A percentile compares a stretch with the other conserved stretches of the same genome.
Evolutionary conservation across 345 rosid species (phyloP).

Genomic region (Syzygium grande): DNA sequence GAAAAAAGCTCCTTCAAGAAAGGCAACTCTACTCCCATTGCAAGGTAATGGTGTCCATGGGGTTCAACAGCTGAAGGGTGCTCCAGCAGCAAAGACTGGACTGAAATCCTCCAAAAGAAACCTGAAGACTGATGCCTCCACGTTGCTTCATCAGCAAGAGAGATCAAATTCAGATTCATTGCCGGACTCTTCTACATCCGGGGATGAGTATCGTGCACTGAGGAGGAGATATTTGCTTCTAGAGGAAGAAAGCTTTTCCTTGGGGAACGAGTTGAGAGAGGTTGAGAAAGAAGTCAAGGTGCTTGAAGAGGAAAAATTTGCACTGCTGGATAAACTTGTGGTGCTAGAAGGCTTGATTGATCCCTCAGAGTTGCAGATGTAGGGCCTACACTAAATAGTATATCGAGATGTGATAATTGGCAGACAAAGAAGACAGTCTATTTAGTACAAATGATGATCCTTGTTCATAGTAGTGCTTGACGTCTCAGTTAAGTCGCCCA

Average conservation of each 20-base stretch:
- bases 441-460: neutral
- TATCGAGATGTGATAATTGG: neutral
- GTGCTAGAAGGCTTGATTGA: constrained; percentile 86
- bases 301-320: constrained; percentile 70
- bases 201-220: constrained; percentile 54
- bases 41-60: constrained; percentile 22
- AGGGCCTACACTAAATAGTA: neutral
- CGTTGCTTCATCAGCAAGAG: constrained; percentile 46
- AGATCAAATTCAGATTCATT: constrained; percentile 62
- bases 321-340: constrained; percentile 75
- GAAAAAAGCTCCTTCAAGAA: constrained; percentile 29
- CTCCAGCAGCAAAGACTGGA: constrained; percentile 12
- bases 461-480: neutral
- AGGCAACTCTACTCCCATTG: constrained; percentile 23
- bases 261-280: constrained; percentile 57
- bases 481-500: neutral
- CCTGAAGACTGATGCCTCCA: constrained; percentile 30
- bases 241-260: constrained; percentile 63
- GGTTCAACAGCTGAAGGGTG: constrained; percentile 14
- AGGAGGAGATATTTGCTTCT: constrained; percentile 65
- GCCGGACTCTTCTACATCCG: constrained; percentile 49
- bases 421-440: neutral
- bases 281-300: constrained; percentile 56
- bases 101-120: constrained; percentile 36
- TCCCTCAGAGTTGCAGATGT: constrained; percentile 39